Evolutionary conservation across 768 basidiomycete species (phyloP).

Genomic region (Vararia minispora): DNA sequence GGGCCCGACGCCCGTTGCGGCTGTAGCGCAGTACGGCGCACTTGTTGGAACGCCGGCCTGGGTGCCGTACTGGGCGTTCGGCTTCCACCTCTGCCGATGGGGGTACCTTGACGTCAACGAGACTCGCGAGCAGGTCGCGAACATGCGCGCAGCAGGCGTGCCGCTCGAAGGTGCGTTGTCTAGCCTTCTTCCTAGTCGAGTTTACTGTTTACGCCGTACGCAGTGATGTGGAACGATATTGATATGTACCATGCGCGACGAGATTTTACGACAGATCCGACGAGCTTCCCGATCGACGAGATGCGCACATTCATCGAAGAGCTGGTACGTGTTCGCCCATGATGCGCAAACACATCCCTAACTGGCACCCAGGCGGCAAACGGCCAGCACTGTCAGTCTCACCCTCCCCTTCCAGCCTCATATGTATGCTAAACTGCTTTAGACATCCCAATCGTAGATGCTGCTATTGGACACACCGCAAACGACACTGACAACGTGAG

Average conservation of each 20-base stretch:
- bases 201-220: not conserved
- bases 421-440: not conserved
- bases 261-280: slow-evolving; percentile 61
- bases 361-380: slow-evolving; percentile 23
- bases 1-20: slow-evolving; percentile 36
- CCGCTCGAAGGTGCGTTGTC: slow-evolving; percentile 55
- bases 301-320: slow-evolving; percentile 41
- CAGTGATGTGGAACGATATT: slow-evolving; percentile 74
- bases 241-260: slow-evolving; percentile 60
- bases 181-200: not conserved
- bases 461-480: slow-evolving; percentile 42
- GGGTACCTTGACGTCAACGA: slow-evolving; percentile 44
- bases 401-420: no score
- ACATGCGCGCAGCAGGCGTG: slow-evolving; percentile 56
- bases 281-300: slow-evolving; percentile 45
- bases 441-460: slow-evolving; percentile 68
- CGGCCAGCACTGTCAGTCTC: slow-evolving; percentile 34
- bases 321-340: slow-evolving; percentile 31
- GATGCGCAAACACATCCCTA: no score
- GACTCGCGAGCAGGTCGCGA: slow-evolving; percentile 39
- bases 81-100: slow-evolving; percentile 66
- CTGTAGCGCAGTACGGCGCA: slow-evolving; percentile 60
- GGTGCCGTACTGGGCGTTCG: slow-evolving; percentile 69
- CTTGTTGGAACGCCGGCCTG: slow-evolving; percentile 59
- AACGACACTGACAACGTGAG: slow-evolving; percentile 55